phyloP scores from a whole-genome alignment of 2,329 filamentous ascomycete species.

The Aspergillus pseudotamarii region DNA sequence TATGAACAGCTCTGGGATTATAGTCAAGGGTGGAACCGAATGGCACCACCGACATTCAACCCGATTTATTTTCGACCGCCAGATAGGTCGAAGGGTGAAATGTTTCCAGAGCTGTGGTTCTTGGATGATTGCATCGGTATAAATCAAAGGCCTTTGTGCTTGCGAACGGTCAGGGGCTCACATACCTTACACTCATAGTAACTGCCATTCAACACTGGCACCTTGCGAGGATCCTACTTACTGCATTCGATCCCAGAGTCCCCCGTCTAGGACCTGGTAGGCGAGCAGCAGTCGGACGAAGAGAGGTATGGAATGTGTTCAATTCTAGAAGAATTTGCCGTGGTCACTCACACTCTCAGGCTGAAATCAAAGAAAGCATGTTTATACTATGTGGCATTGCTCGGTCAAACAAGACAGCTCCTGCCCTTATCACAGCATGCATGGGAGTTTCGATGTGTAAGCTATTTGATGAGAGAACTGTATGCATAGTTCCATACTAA shows the following conservation, averaged over 20 bases:
- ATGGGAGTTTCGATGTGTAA: conserved; percentile 18
- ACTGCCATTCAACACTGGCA: conserved; percentile 63
- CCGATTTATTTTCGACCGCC: conserved; percentile 55
- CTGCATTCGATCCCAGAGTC: conserved; percentile 54
- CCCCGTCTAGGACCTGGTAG: conserved; percentile 25
- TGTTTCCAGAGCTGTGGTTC: conserved; percentile 62
- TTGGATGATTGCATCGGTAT: conserved; percentile 49
- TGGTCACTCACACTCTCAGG: background rate
- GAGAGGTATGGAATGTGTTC: background rate
- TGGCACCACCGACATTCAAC: conserved; percentile 55
- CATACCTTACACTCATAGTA: conserved; percentile 42
- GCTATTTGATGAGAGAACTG: background rate
- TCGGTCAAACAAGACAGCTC: conserved; percentile 14
- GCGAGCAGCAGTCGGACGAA: background rate
- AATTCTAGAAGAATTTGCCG: background rate
- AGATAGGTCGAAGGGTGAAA: conserved; percentile 32
- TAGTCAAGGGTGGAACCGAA: conserved; percentile 46
- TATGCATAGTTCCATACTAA: background rate
- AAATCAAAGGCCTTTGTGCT: no score
- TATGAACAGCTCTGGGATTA: conserved; percentile 27
- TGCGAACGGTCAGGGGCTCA: background rate
- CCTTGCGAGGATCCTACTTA: conserved; percentile 59
- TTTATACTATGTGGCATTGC: conserved; percentile 16
- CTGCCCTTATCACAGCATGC: conserved; percentile 13
- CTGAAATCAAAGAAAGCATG: conserved; percentile 10